Evolutionary conservation across 495 filamentous ascomycete genomes (phyloP).

Genomic region (Lasiosphaeria hispida): DNA sequence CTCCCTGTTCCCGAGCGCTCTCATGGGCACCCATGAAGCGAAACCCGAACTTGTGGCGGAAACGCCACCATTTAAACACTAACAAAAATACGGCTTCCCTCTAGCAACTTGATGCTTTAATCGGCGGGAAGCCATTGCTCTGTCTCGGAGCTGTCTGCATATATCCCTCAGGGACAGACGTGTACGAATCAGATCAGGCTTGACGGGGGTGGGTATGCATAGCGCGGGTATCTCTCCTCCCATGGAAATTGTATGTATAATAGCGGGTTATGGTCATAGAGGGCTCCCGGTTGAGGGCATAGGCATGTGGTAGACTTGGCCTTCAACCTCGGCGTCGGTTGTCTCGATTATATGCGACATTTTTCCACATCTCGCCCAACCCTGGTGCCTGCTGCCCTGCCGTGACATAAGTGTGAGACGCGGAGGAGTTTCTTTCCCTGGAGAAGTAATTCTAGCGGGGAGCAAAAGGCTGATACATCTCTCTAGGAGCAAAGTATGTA

Average conservation of each 20-base stretch:
- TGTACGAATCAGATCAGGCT: slow-evolving; percentile 23
- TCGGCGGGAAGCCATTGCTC: slow-evolving; percentile 21
- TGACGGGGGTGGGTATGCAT: slow-evolving; percentile 27
- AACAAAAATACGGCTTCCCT: background rate
- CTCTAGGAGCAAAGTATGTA: too few species aligned
- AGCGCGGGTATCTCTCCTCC: slow-evolving; percentile 38
- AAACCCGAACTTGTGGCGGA: background rate
- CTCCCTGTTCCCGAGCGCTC: slow-evolving; percentile 22
- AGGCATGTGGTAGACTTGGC: slow-evolving; percentile 12
- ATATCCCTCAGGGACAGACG: slow-evolving; percentile 13
- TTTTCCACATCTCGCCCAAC: too few species aligned
- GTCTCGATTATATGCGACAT: background rate
- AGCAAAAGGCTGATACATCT: too few species aligned
- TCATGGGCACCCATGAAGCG: slow-evolving; percentile 6
- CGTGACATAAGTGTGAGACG: too few species aligned
- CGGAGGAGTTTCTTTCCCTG: too few species aligned
- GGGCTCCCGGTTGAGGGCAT: slow-evolving; percentile 23
- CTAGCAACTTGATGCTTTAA: slow-evolving; percentile 22
- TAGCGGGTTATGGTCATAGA: slow-evolving; percentile 33
- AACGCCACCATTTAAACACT: background rate
- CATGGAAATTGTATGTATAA: slow-evolving; percentile 33
- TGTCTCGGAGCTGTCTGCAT: slow-evolving; percentile 17
- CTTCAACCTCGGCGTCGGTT: slow-evolving; percentile 6
- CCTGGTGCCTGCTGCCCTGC: too few species aligned
- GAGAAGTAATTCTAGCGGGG: too few species aligned